phyloP scores from a whole-genome alignment of 208 protist genomes.

The Acanthamoeba lenticulata region DNA sequence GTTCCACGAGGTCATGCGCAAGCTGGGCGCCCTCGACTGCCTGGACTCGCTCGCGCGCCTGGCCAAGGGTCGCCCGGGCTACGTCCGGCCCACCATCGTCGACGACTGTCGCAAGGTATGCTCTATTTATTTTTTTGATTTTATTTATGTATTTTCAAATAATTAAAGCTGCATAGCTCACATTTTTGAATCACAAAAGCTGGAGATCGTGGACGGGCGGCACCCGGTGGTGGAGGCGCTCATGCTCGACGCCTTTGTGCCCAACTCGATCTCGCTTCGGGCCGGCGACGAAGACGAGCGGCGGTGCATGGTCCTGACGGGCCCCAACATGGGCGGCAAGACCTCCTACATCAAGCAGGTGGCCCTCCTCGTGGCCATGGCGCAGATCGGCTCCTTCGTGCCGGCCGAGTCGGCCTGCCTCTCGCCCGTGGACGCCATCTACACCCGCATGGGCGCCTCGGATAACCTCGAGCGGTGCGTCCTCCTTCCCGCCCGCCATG shows the following conservation, averaged over 20 bases:
- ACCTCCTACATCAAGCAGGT: slow-evolving; percentile 76
- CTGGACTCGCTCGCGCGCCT: slow-evolving; percentile 73
- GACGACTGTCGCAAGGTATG: neutral
- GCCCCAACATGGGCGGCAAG: slow-evolving; percentile 85
- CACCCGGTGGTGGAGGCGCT: slow-evolving; percentile 76
- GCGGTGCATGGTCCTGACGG: slow-evolving; percentile 73
- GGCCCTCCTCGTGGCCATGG: slow-evolving; percentile 78
- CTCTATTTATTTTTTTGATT: neutral
- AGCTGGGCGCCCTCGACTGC: slow-evolving; percentile 74
- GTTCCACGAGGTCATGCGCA: slow-evolving; percentile 58
- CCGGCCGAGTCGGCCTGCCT: slow-evolving; percentile 64
- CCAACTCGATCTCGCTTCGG: slow-evolving; percentile 66
- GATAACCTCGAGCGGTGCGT: slow-evolving; percentile 71
- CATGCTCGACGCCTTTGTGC: slow-evolving; percentile 70
- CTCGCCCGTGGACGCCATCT: slow-evolving; percentile 77
- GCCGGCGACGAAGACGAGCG: neutral
- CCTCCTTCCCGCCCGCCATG: neutral
- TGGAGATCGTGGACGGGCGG: slow-evolving; percentile 71
- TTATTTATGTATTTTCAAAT: neutral
- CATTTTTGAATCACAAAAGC: neutral
- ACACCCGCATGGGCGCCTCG: slow-evolving; percentile 84
- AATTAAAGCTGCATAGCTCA: no score
- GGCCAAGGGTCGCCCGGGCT: slow-evolving; percentile 58
- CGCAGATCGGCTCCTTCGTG: slow-evolving; percentile 82
- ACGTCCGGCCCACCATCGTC: slow-evolving; percentile 21